These are phyloP conservation scores for Diplocarpon mali DNA, from an alignment of 2,329 filamentous ascomycete genomes.

Conservation along the genomic window DNA sequence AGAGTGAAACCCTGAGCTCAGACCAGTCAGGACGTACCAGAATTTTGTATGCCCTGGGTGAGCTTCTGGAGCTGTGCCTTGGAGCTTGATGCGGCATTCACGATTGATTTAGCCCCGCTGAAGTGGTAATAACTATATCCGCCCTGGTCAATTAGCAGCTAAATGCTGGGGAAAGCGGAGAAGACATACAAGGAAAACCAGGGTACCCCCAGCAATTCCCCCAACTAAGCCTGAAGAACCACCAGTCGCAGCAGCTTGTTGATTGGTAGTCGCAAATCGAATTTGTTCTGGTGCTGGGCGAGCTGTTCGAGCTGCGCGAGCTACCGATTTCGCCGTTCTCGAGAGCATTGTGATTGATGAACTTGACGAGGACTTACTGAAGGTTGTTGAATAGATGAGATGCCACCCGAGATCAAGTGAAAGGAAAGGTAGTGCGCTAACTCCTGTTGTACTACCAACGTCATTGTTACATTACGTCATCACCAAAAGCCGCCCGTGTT, in stretches of 20 bases:
- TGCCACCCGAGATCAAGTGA: slow-evolving; percentile 5
- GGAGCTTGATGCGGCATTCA: slow-evolving; percentile 41
- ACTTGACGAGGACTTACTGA: not conserved
- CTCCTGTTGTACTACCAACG: too few relatives aligned
- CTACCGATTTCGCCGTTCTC: slow-evolving; percentile 21
- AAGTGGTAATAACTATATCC: slow-evolving; percentile 43
- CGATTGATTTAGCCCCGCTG: slow-evolving; percentile 33
- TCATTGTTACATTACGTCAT: too few relatives aligned
- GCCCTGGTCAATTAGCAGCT: slow-evolving; percentile 16
- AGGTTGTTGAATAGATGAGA: slow-evolving; percentile 21
- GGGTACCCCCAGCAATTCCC: slow-evolving; percentile 37
- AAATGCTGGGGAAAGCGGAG: not conserved
- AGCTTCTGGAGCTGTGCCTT: slow-evolving; percentile 50
- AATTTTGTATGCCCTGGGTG: slow-evolving; percentile 47
- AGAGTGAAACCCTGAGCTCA: too few relatives aligned
- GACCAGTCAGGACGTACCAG: slow-evolving; percentile 23
- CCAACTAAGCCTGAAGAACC: slow-evolving; percentile 34
- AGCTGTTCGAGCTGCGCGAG: slow-evolving; percentile 14
- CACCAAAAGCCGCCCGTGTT: too few relatives aligned
- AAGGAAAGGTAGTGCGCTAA: too few relatives aligned
- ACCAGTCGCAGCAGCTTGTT: slow-evolving; percentile 18
- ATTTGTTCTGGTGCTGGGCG: slow-evolving; percentile 22
- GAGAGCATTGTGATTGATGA: slow-evolving; percentile 16
- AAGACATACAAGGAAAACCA: slow-evolving; percentile 31
- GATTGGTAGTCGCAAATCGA: slow-evolving; percentile 17